Evolutionary conservation across 441 rosid genomes (phyloP).

Genomic region (Rhodomyrtus psidioides): DNA sequence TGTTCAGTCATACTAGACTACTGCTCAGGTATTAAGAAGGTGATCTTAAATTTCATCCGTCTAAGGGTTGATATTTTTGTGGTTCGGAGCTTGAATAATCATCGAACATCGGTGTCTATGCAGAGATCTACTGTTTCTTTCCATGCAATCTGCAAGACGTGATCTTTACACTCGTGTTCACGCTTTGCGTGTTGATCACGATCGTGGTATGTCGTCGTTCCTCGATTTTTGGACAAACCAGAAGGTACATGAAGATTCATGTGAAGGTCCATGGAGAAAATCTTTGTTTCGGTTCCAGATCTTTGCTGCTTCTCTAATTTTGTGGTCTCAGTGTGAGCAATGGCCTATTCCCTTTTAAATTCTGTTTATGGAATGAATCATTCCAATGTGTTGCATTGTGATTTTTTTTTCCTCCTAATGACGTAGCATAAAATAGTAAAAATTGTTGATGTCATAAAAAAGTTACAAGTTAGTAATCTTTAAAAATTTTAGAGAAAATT

Average conservation of each 20-base stretch:
- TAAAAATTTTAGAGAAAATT: too few relatives aligned
- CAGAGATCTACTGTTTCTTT: not conserved
- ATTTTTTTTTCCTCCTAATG: not conserved
- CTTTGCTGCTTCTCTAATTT: not conserved
- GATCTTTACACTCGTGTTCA: not conserved
- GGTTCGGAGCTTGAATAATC: not conserved
- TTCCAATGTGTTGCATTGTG: not conserved
- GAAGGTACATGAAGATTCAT: not conserved
- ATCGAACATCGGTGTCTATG: not conserved
- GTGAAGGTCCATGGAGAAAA: not conserved
- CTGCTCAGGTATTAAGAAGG: not conserved
- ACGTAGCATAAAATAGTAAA: accelerated
- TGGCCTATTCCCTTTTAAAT: not conserved
- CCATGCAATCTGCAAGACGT: not conserved
- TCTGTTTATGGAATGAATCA: not conserved
- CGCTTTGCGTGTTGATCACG: not conserved
- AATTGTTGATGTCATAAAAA: not conserved
- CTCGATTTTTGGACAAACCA: not conserved
- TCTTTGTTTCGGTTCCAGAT: not conserved
- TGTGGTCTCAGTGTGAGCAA: not conserved
- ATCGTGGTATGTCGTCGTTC: accelerated
- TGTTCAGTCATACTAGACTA: not conserved
- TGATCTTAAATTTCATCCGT: not conserved
- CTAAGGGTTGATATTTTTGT: not conserved
- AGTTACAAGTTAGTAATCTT: too few relatives aligned